A percentile compares a stretch with the other conserved stretches of the same genome.
Conservation (phyloP, 257 asterid genomes). For the Solanum arcanum region DNA sequence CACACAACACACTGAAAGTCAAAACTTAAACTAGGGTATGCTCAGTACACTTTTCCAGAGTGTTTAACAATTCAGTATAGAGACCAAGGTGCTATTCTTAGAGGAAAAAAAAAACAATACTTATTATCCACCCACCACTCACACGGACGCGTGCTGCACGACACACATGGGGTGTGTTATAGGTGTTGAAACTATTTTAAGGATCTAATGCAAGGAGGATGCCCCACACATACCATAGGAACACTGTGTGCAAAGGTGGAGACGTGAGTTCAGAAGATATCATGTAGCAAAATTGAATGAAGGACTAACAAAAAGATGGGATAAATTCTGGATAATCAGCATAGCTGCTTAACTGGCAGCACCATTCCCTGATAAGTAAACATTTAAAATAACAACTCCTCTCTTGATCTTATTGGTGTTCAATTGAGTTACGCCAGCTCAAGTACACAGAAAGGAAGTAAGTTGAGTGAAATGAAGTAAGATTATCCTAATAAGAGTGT, state of each 20-base stretch:
- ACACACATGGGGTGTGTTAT: background rate
- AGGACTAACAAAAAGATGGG: background rate
- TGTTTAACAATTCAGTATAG: background rate
- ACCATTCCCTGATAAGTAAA: background rate
- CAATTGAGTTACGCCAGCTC: background rate
- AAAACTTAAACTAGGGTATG: background rate
- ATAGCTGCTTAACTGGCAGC: background rate
- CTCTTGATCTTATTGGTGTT: background rate
- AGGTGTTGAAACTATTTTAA: background rate
- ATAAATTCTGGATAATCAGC: background rate
- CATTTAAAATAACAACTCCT: background rate
- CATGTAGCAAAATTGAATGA: background rate
- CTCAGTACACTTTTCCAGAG: background rate
- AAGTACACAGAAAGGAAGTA: background rate
- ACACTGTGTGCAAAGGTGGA: background rate
- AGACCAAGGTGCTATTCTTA: background rate
- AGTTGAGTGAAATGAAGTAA: background rate
- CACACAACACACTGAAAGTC: background rate
- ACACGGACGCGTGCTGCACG: background rate
- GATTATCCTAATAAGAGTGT: background rate
- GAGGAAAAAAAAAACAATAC: background rate
- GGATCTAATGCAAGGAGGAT: background rate
- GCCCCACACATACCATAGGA: background rate
- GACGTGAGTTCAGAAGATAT: background rate
- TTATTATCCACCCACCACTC: background rate